Evolutionary conservation across 495 filamentous ascomycete species (phyloP), one percentile per base, ranked within the genome.

Genomic region (Emericellopsis terricola): DNA sequence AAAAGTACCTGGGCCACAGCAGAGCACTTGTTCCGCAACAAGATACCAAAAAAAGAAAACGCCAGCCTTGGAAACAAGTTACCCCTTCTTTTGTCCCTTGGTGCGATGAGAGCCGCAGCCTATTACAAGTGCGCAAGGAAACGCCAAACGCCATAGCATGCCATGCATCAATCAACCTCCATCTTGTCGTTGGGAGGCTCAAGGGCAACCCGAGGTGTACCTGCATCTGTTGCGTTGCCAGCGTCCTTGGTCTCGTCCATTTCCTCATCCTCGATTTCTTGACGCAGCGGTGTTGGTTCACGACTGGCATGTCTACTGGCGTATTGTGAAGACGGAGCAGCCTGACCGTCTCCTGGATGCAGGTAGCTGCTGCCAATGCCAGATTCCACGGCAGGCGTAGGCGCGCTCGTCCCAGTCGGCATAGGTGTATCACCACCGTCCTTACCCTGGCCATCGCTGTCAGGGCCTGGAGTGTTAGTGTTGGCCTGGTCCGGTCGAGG

Each of bases 181-280:
- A 85, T 85, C 38, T 59, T 65, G 45, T 81, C 76, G 15, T 41
- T 45, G 1, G 64, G 61, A 24, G 65, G 65, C 14, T 71, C 64
- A 11, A 73, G 52, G 21, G 54, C 57, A 19, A 70, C 64, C 37
- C 50, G 51, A 15, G 64, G 64, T 16, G 53, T 55, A 59, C 39
- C 67, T 26, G 23, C 11, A 54, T 48, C 69, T 14, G 42, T 37
- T 50, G 29, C 62, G 55, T 28, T 59, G 46, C 32, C 62, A 49
- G 43, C 59, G 8, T 56, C 55, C 27, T 49, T 41, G 11, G 32
- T 36, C 39, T 58, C 51, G 8, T 24, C 43, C 58, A 64, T 59
- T 41, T 74, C 66, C 19, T 74, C 62, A 46, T 85, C 79, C 28
- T 78, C 79, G 24, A 33, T 37, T 38, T 41, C 17, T 51, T 47